These are phyloP conservation scores for Leccinum subgranulosum DNA, from an alignment of 768 basidiomycete genomes.

Conservation along the genomic window DNA sequence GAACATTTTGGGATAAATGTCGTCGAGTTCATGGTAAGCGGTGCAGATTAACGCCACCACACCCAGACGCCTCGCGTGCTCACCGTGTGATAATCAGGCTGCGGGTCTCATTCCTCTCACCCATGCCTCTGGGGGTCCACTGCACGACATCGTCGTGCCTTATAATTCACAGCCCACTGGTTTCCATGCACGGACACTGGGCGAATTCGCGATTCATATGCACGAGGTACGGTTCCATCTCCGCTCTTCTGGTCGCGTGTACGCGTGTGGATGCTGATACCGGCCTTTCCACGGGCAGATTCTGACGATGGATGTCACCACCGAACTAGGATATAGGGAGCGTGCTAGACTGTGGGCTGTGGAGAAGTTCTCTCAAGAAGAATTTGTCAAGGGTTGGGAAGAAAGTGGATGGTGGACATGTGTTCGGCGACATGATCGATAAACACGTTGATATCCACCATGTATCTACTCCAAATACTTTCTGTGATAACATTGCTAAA, in stretches of 20 bases:
- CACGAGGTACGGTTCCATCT: constrained; percentile 40
- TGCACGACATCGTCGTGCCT: constrained; percentile 88
- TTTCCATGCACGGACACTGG: constrained; percentile 70
- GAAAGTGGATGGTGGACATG: constrained; percentile 54
- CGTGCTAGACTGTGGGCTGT: constrained; percentile 71
- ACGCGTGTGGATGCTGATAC: constrained; percentile 6
- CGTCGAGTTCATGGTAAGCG: constrained; percentile 91
- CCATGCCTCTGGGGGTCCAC: constrained; percentile 90
- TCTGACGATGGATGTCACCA: constrained; percentile 51
- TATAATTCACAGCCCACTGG: constrained; percentile 72
- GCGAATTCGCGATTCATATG: constrained; percentile 65
- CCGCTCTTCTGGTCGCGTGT: constrained; percentile 2
- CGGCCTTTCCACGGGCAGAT: constrained; percentile 14
- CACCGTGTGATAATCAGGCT: constrained; percentile 50
- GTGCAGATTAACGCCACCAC: constrained; percentile 1
- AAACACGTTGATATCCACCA: background rate
- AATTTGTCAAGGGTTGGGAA: constrained; percentile 78
- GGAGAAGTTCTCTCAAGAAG: constrained; percentile 68
- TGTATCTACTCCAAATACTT: background rate
- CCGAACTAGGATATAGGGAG: constrained; percentile 59
- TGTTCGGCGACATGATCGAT: constrained; percentile 7
- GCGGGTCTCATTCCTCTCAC: constrained; percentile 91
- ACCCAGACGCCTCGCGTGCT: constrained; percentile 7
- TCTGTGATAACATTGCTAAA: background rate
- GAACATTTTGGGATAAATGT: constrained; percentile 99